Percentiles rank a stretch among this genome's conserved stretches.
Evolutionary conservation across 768 basidiomycete species (phyloP).

Genomic region (Pleurotus tuber-regium): DNA sequence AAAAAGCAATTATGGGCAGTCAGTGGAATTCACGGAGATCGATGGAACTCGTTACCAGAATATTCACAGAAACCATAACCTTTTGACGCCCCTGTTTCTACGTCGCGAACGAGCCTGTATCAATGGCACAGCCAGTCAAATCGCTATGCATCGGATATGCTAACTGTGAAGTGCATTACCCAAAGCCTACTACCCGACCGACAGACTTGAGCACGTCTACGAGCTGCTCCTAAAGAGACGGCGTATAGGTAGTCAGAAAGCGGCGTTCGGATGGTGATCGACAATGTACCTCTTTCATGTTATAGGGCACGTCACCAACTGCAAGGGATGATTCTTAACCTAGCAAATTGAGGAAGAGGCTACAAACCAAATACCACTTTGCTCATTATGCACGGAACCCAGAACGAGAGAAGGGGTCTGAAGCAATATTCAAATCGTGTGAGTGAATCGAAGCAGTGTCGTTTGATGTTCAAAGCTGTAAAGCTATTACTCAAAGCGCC

Average conservation of each 20-base stretch:
- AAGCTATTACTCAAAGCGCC: too few species aligned
- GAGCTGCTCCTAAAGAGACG: conserved; percentile 70
- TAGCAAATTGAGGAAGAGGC: background rate
- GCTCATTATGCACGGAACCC: conserved; percentile 42
- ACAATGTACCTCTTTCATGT: conserved; percentile 70
- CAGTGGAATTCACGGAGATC: too few species aligned
- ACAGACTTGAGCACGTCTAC: conserved; percentile 88
- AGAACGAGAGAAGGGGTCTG: too few species aligned
- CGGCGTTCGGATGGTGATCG: background rate
- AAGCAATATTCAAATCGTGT: too few species aligned
- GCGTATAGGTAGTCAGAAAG: conserved; percentile 11
- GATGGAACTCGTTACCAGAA: too few species aligned
- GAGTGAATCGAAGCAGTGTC: too few species aligned
- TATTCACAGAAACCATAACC: conserved; percentile 96
- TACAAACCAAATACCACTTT: conserved; percentile 74
- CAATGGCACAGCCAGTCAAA: too few species aligned
- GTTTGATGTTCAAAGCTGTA: too few species aligned
- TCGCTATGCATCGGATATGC: background rate
- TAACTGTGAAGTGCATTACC: conserved; percentile 40
- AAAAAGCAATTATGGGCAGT: too few species aligned
- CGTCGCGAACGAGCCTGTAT: conserved; percentile 83
- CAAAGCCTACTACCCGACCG: conserved; percentile 85
- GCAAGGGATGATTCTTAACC: conserved; percentile 5
- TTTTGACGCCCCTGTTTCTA: conserved; percentile 91
- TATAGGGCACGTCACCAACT: conserved; percentile 92